Base-by-base conservation (phyloP, 805 yeast genomes). In the Kodamaea restingae region DNA sequence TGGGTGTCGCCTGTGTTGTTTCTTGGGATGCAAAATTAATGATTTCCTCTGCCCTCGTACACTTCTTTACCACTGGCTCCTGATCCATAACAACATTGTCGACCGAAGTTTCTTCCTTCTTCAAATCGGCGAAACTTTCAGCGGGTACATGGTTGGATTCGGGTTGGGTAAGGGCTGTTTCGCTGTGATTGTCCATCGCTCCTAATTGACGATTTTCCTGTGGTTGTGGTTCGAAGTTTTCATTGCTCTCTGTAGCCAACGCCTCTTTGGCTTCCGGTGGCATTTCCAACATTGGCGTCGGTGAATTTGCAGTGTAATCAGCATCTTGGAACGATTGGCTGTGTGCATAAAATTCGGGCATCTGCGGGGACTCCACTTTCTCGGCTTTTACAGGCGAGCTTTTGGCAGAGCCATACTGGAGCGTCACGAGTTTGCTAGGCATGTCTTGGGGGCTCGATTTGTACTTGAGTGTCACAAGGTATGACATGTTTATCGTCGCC, bases 381-480 rank as follows among this genome's bases (percentile, higher is more conserved):
- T 17, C 15, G 15, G 25, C 12, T 26, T 25, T 35, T 15, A n/a
- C 18, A 3, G 31, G 38, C 11, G 38, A 35, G 25, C 22, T 7
- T 26, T 18, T 25, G 15, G 31, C 38, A 18, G 38, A 35, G 15
- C 27, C 17, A 29, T 39, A 39, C n/a, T 39, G 38, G 10, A 39
- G 18, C 7, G 42, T 28, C 3, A 39, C 38, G 6, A 39, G 27
- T 20, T 29, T 29, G 18, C 14, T 33, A 10, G 42, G 42, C 26
- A 18, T 38, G 10, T 37, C 40, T 9, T 25, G 30, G 5, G 22
- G 27, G 33, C 18, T 33, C 5, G 20, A 30, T n/a, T 22, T 34
- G 18, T 39, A 39, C 35, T 39, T 39, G 22, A 39, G 26, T 2
- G 42, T 28, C 9, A 39, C 42, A 17, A 34, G 7, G 18, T 33